Evolutionary conservation across 2,329 filamentous ascomycete genomes (phyloP).

Genomic region (Westerdykella aurantiaca): DNA sequence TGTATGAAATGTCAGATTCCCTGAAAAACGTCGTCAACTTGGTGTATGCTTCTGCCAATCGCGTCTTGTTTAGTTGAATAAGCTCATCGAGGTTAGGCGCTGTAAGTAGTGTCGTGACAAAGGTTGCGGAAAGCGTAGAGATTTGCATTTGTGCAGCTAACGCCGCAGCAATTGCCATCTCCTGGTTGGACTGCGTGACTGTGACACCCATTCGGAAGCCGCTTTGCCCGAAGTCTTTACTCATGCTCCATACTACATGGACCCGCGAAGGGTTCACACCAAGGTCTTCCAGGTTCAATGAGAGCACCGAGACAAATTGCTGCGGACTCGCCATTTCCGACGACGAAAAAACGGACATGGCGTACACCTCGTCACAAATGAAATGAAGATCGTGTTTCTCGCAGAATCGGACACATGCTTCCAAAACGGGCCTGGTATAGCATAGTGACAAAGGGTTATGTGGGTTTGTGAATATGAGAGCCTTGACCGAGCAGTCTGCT

Average conservation of each 20-base stretch:
- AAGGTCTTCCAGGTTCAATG: conserved; percentile 11
- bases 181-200: conserved; percentile 18
- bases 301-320: conserved; percentile 21
- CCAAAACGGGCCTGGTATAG: conserved; percentile 21
- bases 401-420: conserved; percentile 24
- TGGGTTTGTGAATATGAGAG: conserved; percentile 41
- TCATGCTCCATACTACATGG: conserved; percentile 30
- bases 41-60: conserved; percentile 19
- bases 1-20: conserved; percentile 13
- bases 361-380: conserved; percentile 36
- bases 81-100: conserved; percentile 15
- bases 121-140: conserved; percentile 14
- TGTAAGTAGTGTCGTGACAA: conserved; percentile 16
- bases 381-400: conserved; percentile 27
- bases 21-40: conserved; percentile 19
- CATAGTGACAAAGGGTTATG: conserved; percentile 40
- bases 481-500: conserved; percentile 15
- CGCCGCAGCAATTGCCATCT: conserved; percentile 10
- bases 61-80: conserved; percentile 15
- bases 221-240: conserved; percentile 32
- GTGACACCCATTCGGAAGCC: conserved; percentile 24
- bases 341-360: conserved; percentile 23
- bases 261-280: conserved; percentile 13
- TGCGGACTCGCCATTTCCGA: conserved; percentile 7
- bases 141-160: conserved; percentile 15